A percentile compares a stretch with the other conserved stretches of the same genome.
phyloP scores from a whole-genome alignment of 2,329 filamentous ascomycete species.

The Basipetospora chlamydospora region DNA sequence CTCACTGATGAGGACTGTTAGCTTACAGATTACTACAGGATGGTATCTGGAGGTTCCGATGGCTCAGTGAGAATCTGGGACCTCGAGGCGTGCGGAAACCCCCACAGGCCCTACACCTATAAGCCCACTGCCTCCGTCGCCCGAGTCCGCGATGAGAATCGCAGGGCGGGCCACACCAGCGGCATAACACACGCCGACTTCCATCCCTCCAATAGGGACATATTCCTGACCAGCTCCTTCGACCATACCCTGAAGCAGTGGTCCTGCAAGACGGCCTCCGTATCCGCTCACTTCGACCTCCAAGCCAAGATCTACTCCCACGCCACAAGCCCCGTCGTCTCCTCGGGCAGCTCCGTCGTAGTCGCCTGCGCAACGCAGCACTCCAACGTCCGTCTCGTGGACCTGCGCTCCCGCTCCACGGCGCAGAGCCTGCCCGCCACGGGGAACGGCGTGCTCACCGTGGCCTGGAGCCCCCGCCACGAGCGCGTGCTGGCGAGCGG shows the following conservation, averaged over 20 bases:
- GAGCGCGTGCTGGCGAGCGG: conserved; percentile 73
- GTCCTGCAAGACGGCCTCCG: conserved; percentile 45
- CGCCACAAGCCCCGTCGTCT: conserved; percentile 57
- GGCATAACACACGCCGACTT: conserved; percentile 65
- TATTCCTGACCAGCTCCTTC: conserved; percentile 65
- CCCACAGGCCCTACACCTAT: conserved; percentile 31
- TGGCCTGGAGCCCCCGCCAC: conserved; percentile 68
- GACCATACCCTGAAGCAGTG: conserved; percentile 67
- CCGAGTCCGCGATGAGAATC: conserved; percentile 21
- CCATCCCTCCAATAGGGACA: conserved; percentile 62
- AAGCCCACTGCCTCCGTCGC: conserved; percentile 37
- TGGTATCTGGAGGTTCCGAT: conserved; percentile 76
- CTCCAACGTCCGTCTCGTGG: conserved; percentile 69
- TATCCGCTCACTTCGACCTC: conserved; percentile 54
- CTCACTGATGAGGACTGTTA: too few relatives aligned
- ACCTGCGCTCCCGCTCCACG: conserved; percentile 63
- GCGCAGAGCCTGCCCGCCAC: conserved; percentile 59
- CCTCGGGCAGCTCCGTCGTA: conserved; percentile 59
- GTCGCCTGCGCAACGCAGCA: conserved; percentile 83
- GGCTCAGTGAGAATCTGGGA: conserved; percentile 80
- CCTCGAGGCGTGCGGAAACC: conserved; percentile 45
- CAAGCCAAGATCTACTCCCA: conserved; percentile 61
- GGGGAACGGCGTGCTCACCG: conserved; percentile 50
- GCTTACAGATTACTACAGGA: too few relatives aligned
- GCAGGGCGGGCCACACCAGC: conserved; percentile 39